Conservation (phyloP, 352 stramenopile species). For the Phytopythium mirpurense region DNA sequence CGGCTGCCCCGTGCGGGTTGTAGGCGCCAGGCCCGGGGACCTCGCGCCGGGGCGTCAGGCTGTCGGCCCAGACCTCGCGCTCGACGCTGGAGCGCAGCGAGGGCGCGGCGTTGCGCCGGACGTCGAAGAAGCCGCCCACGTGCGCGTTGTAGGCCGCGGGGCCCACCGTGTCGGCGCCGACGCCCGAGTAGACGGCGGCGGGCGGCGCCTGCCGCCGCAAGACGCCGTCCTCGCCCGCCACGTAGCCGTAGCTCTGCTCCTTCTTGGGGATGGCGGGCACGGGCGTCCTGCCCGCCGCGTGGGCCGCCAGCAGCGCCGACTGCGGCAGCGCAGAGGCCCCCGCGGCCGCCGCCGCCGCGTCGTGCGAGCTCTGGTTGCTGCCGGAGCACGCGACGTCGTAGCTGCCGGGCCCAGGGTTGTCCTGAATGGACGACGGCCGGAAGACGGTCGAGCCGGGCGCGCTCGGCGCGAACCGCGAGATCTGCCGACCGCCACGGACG, state of each 20-base stretch:
- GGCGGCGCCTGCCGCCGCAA: constrained; percentile 41
- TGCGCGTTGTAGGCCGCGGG: constrained; percentile 62
- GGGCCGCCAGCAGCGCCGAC: constrained; percentile 1
- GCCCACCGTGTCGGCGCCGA: constrained; percentile 68
- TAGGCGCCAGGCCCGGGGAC: constrained; percentile 69
- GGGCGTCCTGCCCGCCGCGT: constrained; percentile 7
- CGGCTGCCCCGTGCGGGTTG: constrained; percentile 14
- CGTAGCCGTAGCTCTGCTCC: constrained; percentile 74
- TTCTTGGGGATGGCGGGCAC: constrained; percentile 65
- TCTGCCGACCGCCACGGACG: constrained; percentile 19
- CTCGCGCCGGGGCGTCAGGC: constrained; percentile 28
- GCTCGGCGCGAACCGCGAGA: constrained; percentile 66
- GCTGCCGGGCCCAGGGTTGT: constrained; percentile 63
- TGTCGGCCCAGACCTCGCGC: constrained; percentile 70
- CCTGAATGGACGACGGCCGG: constrained; percentile 54
- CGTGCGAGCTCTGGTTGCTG: constrained; percentile 23
- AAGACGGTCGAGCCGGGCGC: constrained; percentile 69
- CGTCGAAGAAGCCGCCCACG: constrained; percentile 44
- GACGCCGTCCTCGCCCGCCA: constrained; percentile 29
- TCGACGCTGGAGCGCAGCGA: constrained; percentile 68
- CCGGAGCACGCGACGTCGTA: constrained; percentile 24
- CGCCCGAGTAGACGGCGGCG: constrained; percentile 49
- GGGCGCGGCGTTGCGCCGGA: constrained; percentile 55
- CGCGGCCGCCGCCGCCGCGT: constrained; percentile 2
- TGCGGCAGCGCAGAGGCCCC: not conserved